Conservation (phyloP, 768 basidiomycete species). For the Lentinula aciculospora region DNA sequence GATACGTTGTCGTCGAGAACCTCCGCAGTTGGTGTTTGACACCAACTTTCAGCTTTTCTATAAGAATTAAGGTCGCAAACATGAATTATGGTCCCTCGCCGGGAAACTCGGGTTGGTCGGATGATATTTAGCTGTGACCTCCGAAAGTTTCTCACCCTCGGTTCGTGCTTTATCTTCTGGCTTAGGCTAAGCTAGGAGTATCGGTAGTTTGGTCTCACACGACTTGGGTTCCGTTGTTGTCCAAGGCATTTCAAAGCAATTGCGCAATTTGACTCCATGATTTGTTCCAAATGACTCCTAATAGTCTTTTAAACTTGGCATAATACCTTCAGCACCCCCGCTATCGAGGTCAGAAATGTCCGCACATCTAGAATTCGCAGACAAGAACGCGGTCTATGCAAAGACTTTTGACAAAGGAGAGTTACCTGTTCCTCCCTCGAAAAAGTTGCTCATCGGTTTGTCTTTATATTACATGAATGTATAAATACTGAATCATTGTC, state of each 20-base stretch:
- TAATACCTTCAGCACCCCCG: background rate
- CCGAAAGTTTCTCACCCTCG: no score
- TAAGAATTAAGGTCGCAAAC: no score
- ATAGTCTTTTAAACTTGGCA: background rate
- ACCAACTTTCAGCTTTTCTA: no score
- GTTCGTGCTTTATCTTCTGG: no score
- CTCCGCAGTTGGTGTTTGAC: no score
- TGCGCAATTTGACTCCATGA: background rate
- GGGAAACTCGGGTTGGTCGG: no score
- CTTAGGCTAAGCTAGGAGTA: background rate
- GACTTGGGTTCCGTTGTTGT: no score
- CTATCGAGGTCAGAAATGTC: background rate
- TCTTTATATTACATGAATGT: background rate
- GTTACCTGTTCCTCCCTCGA: conserved; percentile 34
- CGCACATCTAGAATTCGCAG: conserved; percentile 16
- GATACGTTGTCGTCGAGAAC: no score
- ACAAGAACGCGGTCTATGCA: conserved; percentile 34
- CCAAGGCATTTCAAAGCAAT: background rate
- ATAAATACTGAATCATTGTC: background rate
- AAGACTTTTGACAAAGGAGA: conserved; percentile 31
- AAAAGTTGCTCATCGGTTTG: conserved; percentile 33
- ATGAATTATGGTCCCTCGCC: no score
- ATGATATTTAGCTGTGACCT: no score
- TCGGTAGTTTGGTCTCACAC: background rate
- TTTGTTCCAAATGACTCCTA: background rate